These are phyloP conservation scores for Colletotrichum sp. DNA, from an alignment of 2,329 filamentous ascomycete species.

Conservation along the genomic window DNA sequence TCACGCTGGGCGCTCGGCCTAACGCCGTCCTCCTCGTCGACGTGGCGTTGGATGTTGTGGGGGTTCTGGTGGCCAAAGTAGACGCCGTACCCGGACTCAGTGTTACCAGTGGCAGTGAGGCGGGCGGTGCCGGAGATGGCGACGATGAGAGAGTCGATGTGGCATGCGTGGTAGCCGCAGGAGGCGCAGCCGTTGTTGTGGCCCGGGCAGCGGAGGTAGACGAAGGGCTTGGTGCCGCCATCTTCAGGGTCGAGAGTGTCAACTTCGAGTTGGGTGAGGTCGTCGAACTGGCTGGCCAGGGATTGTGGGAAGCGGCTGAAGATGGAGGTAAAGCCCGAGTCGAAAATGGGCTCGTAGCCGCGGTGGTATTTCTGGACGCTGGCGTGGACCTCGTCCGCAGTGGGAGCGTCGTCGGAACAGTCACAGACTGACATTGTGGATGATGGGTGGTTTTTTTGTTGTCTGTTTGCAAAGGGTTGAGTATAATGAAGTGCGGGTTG, in stretches of 20 bases:
- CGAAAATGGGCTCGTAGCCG: background rate
- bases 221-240: background rate
- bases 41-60: background rate
- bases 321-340: background rate
- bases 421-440: background rate
- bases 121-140: background rate
- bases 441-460: background rate
- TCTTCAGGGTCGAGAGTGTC: background rate
- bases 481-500: too few species aligned
- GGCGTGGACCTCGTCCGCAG: background rate
- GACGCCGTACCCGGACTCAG: background rate
- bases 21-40: background rate
- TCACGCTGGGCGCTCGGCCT: background rate
- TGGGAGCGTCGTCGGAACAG: background rate
- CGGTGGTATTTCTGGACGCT: background rate
- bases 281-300: background rate
- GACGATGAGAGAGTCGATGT: background rate
- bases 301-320: background rate
- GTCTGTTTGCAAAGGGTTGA: too few species aligned
- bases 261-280: background rate
- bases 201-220: background rate
- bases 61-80: background rate
- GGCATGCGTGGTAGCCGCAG: background rate
- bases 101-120: accelerated
- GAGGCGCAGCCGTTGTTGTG: background rate